Conservation (phyloP, 202 grass and related monocot species). For the Brachypodium distachyon region DNA sequence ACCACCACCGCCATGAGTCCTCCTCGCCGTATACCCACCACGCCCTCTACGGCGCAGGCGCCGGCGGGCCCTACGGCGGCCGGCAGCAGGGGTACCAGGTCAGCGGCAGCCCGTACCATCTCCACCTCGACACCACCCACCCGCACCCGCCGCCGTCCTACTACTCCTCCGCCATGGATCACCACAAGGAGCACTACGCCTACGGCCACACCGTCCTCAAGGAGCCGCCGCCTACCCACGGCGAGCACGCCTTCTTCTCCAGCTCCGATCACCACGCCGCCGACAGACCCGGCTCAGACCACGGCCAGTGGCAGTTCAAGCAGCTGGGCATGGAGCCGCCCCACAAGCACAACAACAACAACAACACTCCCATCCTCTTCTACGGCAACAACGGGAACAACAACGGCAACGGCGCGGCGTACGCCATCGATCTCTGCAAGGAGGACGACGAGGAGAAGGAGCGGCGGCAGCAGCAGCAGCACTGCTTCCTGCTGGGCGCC, state of each 20-base stretch:
- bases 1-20: not conserved
- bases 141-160: constrained; percentile 36
- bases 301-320: constrained; percentile 81
- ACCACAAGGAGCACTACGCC: constrained; percentile 27
- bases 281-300: too few relatives aligned
- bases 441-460: constrained; percentile 40
- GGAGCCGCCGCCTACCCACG: constrained; percentile 41
- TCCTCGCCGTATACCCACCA: too few relatives aligned
- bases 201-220: constrained; percentile 54
- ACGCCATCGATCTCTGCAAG: constrained; percentile 13
- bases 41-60: constrained; percentile 21
- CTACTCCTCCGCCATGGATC: constrained; percentile 48
- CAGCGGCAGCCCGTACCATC: constrained; percentile 47
- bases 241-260: constrained; percentile 76
- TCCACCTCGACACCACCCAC: constrained; percentile 48
- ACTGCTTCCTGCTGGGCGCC: constrained; percentile 80
- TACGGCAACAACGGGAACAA: constrained; percentile 4
- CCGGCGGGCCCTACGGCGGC: constrained; percentile 13
- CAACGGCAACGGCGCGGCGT: not conserved
- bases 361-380: not conserved
- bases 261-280: not conserved
- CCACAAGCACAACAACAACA: not conserved
- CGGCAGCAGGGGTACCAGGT: constrained; percentile 7
- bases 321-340: constrained; percentile 46
- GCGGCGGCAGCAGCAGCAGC: constrained; percentile 49